These are phyloP conservation scores for Sungouiozyma intestinalis DNA, from an alignment of 805 yeast genomes.

Conservation along the genomic window DNA sequence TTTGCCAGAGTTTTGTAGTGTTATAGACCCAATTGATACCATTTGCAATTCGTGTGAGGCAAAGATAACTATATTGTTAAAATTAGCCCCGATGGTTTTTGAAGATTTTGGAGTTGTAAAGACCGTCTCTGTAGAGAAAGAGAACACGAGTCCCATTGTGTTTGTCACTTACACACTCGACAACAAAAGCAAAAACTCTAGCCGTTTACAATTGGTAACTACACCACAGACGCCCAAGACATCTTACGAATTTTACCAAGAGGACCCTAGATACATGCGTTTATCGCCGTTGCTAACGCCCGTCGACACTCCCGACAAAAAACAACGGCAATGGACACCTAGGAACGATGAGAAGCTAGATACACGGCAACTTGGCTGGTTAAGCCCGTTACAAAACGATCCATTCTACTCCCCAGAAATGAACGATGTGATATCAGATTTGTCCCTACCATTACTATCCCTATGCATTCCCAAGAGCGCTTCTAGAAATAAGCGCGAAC, in stretches of 20 bases:
- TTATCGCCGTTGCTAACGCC: not conserved
- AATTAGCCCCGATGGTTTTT: not conserved
- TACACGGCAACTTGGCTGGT: not conserved
- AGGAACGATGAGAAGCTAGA: not conserved
- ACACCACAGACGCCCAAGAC: not conserved
- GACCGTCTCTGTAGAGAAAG: not conserved
- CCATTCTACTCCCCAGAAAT: not conserved
- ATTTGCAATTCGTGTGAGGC: not conserved
- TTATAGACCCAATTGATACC: no score
- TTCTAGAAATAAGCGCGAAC: not conserved
- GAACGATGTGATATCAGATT: not conserved
- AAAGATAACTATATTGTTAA: not conserved
- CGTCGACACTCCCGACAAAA: not conserved
- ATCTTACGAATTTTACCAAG: not conserved
- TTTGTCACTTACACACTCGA: not conserved
- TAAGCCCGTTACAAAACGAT: not conserved
- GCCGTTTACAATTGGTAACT: not conserved
- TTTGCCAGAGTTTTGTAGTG: no score
- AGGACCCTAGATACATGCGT: not conserved
- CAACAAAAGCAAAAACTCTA: not conserved
- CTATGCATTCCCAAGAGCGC: not conserved
- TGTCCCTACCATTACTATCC: not conserved
- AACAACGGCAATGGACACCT: not conserved
- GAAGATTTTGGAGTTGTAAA: not conserved
- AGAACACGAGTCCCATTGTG: not conserved